phyloP scores from a whole-genome alignment of 441 rosid species.

The Jatropha podagrica region DNA sequence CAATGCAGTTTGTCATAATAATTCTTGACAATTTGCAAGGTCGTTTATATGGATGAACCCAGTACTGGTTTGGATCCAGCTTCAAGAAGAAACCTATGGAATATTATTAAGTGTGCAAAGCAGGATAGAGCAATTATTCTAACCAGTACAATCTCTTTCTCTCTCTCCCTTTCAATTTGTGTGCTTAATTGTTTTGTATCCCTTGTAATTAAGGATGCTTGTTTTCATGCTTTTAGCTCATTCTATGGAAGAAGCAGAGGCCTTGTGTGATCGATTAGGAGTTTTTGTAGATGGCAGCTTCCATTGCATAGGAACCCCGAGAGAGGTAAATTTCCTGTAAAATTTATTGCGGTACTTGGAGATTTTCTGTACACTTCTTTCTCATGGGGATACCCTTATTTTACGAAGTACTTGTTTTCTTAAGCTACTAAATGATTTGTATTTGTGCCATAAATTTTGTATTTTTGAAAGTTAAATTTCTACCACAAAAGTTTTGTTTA shows the following conservation, averaged over 20 bases:
- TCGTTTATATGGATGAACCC: constrained; percentile 95
- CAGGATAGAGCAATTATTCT: constrained; percentile 79
- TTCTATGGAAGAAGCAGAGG: constrained; percentile 99
- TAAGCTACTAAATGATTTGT: background rate
- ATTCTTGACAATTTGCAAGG: constrained; percentile 43
- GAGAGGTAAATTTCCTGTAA: constrained; percentile 49
- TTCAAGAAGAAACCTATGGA: constrained; percentile 84
- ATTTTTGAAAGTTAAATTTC: too few species aligned
- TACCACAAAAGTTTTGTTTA: too few species aligned
- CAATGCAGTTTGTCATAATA: constrained; percentile 15
- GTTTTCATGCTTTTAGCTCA: constrained; percentile 57
- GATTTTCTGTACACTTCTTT: background rate
- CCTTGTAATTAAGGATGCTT: constrained; percentile 19
- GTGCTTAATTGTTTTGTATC: background rate
- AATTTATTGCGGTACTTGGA: background rate
- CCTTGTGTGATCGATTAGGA: constrained; percentile 79
- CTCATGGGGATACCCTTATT: background rate
- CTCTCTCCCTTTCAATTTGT: background rate
- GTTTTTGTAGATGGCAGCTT: constrained; percentile 82
- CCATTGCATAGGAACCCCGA: constrained; percentile 82
- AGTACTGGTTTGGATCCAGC: constrained; percentile 96
- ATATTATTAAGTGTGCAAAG: constrained; percentile 76
- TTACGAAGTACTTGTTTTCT: background rate
- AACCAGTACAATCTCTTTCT: constrained; percentile 59
- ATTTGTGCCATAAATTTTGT: too few species aligned